These are phyloP conservation scores for Xenoacremonium recifei DNA, from an alignment of 2,329 filamentous ascomycete species.

Conservation along the genomic window DNA sequence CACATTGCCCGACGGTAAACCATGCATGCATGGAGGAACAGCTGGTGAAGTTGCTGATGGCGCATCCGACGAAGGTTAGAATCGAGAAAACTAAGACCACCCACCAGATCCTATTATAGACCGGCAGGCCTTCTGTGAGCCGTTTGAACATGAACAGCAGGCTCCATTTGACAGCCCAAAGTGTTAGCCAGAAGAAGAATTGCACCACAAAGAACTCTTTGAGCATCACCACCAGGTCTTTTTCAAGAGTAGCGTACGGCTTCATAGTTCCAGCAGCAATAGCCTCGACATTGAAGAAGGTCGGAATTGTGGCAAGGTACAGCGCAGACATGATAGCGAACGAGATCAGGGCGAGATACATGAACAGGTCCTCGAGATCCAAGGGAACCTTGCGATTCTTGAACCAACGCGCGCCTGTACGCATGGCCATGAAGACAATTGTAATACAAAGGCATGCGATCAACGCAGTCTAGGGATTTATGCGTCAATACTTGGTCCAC, in stretches of 20 bases:
- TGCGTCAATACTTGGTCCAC: too few species aligned
- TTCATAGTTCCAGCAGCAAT: slow-evolving; percentile 4
- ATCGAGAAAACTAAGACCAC: slow-evolving; percentile 14
- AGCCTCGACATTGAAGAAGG: slow-evolving; percentile 13
- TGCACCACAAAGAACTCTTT: slow-evolving; percentile 18
- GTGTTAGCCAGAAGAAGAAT: slow-evolving; percentile 20
- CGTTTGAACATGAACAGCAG: slow-evolving; percentile 18
- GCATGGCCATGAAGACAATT: slow-evolving; percentile 11
- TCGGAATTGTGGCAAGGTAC: slow-evolving; percentile 14
- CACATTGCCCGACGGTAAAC: slow-evolving; percentile 16
- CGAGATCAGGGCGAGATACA: slow-evolving; percentile 12
- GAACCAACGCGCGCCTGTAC: slow-evolving; percentile 15
- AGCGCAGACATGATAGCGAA: slow-evolving; percentile 16
- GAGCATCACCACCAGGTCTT: slow-evolving; percentile 14
- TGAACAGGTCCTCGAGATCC: slow-evolving; percentile 16
- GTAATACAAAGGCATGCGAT: slow-evolving; percentile 13
- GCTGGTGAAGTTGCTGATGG: slow-evolving; percentile 19
- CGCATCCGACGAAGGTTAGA: slow-evolving; percentile 16
- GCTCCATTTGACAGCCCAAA: slow-evolving; percentile 22
- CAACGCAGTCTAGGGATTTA: too few species aligned
- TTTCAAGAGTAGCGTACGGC: slow-evolving; percentile 6
- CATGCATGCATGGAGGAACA: slow-evolving; percentile 19
- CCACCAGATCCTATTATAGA: slow-evolving; percentile 16
- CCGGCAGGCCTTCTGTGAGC: slow-evolving; percentile 12
- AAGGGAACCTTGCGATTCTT: slow-evolving; percentile 11